These are phyloP conservation scores for Parsonsia alboflavescens DNA, from an alignment of 257 asterid genomes.

Conservation along the genomic window DNA sequence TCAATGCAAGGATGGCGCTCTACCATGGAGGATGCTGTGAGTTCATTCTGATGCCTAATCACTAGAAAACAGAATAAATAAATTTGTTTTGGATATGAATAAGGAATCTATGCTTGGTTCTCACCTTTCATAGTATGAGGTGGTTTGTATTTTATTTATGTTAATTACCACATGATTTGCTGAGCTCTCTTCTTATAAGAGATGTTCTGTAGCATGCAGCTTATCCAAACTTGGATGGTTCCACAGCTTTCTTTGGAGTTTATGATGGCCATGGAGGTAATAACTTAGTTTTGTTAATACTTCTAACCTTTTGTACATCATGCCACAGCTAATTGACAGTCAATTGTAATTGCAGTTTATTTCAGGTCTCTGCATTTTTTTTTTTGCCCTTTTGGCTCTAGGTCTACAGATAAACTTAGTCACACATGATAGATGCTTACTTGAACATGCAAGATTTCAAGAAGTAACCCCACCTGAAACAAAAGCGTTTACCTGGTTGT, in stretches of 20 bases:
- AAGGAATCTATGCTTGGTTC: not conserved
- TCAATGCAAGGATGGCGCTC: slow-evolving; percentile 99
- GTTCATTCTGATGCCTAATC: slow-evolving; percentile 25
- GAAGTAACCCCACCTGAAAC: not conserved
- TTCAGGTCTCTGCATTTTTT: not conserved
- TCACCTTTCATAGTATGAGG: not conserved
- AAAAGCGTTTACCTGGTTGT: not conserved
- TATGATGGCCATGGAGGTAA: slow-evolving; percentile 99
- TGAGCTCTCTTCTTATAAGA: slow-evolving; percentile 24
- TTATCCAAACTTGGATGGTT: slow-evolving; percentile 59
- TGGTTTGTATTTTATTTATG: not conserved
- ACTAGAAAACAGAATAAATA: not conserved
- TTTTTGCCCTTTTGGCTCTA: not conserved
- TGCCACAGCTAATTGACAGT: not conserved
- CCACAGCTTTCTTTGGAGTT: slow-evolving; percentile 90
- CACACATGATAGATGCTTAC: not conserved
- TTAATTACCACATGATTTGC: slow-evolving; percentile 7
- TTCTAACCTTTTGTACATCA: not conserved
- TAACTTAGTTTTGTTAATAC: not conserved
- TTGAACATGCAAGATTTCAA: not conserved
- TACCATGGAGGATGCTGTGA: slow-evolving; percentile 96
- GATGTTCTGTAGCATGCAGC: slow-evolving; percentile 83
- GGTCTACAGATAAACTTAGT: not conserved
- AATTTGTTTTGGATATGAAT: not conserved
- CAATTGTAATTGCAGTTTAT: not conserved